A percentile compares a stretch with the other conserved stretches of the same genome.
phyloP scores from a whole-genome alignment of 768 basidiomycete genomes.

The Suillus subalutaceus region DNA sequence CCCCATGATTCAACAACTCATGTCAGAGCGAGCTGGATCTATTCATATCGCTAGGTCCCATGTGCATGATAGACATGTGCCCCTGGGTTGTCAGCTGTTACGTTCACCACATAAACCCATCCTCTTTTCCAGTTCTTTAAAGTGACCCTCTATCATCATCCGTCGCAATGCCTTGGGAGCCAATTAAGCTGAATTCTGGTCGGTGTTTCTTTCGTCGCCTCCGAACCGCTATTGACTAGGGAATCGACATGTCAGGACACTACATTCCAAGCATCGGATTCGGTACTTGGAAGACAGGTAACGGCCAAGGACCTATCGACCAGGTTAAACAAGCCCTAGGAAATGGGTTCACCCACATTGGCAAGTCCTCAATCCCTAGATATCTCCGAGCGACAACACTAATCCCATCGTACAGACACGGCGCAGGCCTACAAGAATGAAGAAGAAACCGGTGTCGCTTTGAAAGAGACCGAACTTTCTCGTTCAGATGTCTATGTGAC shows the following conservation, averaged over 20 bases:
- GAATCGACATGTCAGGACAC: background rate
- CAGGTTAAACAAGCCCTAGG: slow-evolving; percentile 65
- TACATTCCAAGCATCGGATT: slow-evolving; percentile 1
- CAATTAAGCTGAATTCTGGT: slow-evolving; percentile 2
- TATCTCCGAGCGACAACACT: background rate
- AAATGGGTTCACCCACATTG: slow-evolving; percentile 65
- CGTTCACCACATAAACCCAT: background rate
- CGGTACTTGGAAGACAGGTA: slow-evolving; percentile 20
- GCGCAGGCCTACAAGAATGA: slow-evolving; percentile 65
- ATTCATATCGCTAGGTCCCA: background rate
- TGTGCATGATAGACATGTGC: background rate
- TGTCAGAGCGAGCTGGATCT: background rate
- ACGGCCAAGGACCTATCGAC: slow-evolving; percentile 51
- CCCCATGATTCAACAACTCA: background rate
- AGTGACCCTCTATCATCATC: background rate
- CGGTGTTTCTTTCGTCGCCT: background rate
- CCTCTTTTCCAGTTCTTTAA: background rate
- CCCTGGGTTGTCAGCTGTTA: background rate
- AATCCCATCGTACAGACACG: slow-evolving; percentile 44
- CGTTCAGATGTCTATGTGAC: slow-evolving; percentile 64
- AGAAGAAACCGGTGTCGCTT: slow-evolving; percentile 42
- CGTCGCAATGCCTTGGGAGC: background rate
- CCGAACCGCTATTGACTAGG: background rate
- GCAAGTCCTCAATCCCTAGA: slow-evolving; percentile 33
- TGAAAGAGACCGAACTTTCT: slow-evolving; percentile 54